Conservation (phyloP, 2,329 filamentous ascomycete species). For the Scedosporium aurantiacum region DNA sequence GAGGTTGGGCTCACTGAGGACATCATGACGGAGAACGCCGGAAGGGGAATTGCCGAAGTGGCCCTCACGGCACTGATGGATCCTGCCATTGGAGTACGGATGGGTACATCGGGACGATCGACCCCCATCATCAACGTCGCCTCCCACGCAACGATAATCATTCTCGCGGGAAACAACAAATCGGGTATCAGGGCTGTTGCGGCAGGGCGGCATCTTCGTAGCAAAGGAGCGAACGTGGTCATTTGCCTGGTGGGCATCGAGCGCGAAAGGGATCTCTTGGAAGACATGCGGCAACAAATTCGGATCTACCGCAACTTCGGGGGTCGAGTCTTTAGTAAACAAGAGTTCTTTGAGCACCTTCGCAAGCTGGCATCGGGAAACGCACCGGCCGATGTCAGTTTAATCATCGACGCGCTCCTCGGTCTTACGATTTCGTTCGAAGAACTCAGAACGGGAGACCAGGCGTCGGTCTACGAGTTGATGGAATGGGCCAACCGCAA, state of each 20-base stretch:
- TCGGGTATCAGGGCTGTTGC: constrained; percentile 76
- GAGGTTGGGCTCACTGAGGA: constrained; percentile 82
- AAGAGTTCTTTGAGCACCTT: constrained; percentile 49
- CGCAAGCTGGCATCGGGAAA: constrained; percentile 33
- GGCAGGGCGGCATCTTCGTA: constrained; percentile 75
- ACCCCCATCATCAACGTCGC: constrained; percentile 15
- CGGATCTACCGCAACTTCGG: constrained; percentile 77
- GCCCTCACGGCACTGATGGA: constrained; percentile 58
- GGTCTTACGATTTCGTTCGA: constrained; percentile 83
- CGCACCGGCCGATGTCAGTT: constrained; percentile 52
- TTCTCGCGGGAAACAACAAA: constrained; percentile 93
- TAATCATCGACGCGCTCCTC: constrained; percentile 82
- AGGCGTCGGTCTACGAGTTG: constrained; percentile 74
- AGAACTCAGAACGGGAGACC: constrained; percentile 71
- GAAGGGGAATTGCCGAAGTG: constrained; percentile 77
- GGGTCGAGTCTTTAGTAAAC: constrained; percentile 56
- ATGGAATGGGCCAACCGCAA: constrained; percentile 91
- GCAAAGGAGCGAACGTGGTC: constrained; percentile 69
- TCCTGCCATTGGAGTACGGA: constrained; percentile 45
- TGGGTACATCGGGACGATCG: constrained; percentile 27
- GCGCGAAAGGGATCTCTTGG: constrained; percentile 67
- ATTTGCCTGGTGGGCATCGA: constrained; percentile 79
- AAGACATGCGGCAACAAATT: constrained; percentile 70
- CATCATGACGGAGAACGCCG: constrained; percentile 85
- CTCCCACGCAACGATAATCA: constrained; percentile 41